phyloP scores from a whole-genome alignment of 768 basidiomycete species.

The Phylloporus sp. region DNA sequence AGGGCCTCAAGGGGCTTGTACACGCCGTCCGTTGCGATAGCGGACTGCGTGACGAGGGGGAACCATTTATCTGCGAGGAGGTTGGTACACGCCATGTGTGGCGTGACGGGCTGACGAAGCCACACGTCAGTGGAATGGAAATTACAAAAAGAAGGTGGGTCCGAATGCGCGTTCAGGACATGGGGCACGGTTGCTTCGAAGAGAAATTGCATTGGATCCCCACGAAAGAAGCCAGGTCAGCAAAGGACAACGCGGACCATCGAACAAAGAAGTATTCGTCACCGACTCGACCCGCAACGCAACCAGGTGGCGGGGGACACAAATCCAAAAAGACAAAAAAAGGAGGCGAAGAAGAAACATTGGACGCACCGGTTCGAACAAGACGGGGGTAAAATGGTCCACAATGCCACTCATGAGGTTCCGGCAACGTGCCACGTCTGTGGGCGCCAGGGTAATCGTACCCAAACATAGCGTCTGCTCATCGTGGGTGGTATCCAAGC shows the following conservation, averaged over 20 bases:
- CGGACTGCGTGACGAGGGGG: constrained; percentile 61
- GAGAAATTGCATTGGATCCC: too few relatives aligned
- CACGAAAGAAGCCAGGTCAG: too few relatives aligned
- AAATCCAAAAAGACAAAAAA: neutral
- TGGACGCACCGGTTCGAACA: constrained; percentile 55
- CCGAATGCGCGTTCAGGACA: too few relatives aligned
- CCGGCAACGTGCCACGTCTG: constrained; percentile 38
- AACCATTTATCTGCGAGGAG: constrained; percentile 71
- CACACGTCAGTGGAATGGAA: neutral
- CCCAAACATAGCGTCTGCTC: neutral
- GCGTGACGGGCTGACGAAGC: constrained; percentile 41
- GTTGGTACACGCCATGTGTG: constrained; percentile 72
- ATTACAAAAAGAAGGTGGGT: neutral
- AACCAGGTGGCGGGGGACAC: neutral
- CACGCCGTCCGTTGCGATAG: constrained; percentile 55
- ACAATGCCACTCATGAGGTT: constrained; percentile 53
- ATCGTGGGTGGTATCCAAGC: constrained; percentile 18
- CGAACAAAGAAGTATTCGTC: too few relatives aligned
- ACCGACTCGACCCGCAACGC: too few relatives aligned
- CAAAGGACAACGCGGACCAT: too few relatives aligned
- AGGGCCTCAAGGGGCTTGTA: constrained; percentile 71
- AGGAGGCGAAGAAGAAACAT: neutral
- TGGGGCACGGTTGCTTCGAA: too few relatives aligned
- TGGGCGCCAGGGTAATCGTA: constrained; percentile 26
- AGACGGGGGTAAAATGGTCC: constrained; percentile 61